phyloP scores from a whole-genome alignment of 495 filamentous ascomycete genomes.

The Aspergillus olivimuriae region DNA sequence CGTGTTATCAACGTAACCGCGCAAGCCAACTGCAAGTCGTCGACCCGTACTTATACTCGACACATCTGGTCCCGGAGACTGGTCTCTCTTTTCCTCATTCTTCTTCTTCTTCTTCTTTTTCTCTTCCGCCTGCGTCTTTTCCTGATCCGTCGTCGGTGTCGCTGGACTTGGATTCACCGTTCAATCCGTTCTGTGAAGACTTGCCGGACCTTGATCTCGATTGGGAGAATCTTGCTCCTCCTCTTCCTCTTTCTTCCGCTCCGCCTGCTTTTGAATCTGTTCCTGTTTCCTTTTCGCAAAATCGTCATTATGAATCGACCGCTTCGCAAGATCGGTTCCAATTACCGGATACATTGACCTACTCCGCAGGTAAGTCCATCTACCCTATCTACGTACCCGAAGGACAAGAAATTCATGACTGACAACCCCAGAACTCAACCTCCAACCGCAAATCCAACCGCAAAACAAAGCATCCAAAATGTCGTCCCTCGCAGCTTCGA shows the following conservation, averaged over 20 bases:
- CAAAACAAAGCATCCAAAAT: too few species aligned
- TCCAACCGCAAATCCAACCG: too few species aligned
- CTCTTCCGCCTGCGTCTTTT: background rate
- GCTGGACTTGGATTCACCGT: constrained; percentile 5
- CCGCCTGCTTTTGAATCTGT: constrained; percentile 3
- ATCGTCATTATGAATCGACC: background rate
- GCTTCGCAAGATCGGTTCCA: constrained; percentile 1
- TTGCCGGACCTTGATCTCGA: constrained; percentile 3
- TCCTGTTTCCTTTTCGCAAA: background rate
- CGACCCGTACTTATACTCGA: background rate
- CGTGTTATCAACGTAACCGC: background rate
- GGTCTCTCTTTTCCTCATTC: background rate
- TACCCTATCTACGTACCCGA: background rate
- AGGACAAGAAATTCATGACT: background rate
- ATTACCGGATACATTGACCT: background rate
- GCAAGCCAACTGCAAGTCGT: background rate
- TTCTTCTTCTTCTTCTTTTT: background rate
- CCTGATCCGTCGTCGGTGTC: background rate
- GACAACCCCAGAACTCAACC: background rate
- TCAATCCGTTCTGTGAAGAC: constrained; percentile 4
- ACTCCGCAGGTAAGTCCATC: background rate
- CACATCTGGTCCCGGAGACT: background rate
- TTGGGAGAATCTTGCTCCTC: background rate
- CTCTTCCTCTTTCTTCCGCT: background rate
- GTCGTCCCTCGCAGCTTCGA: background rate